Evolutionary conservation across 139 green algal species (phyloP), one percentile per base, ranked within the genome.

Genomic region (Coelastrella sp.): DNA sequence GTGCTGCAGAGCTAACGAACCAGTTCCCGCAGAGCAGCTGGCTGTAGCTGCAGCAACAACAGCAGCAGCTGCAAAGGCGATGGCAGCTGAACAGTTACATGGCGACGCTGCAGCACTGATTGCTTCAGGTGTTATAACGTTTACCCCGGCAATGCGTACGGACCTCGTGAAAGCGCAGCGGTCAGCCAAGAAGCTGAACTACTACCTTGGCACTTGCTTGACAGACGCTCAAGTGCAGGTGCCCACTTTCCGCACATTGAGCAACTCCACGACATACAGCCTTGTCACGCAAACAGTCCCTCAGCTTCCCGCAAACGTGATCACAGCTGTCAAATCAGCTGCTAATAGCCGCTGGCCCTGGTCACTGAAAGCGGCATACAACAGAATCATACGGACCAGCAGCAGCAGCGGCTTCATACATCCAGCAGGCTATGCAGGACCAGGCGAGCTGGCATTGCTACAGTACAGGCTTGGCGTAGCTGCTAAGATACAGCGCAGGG

Each of bases 401-500:
- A 59, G 11, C 10, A 14, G 16, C 19, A 86, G 80, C 32, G 80
- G 80, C 3, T 86, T 86, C 59, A 19, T 74, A 54, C 80, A 86
- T 56, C 80, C 80, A 16, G 60, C 59, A 2, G 59, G 59, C 5
- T 86, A 74, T 75, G 80, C 80, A 32, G 80, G 80, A 5, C 80
- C 80, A 16, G 80, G 59, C 23, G 80, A 86, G 59, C 60, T 86
- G 5, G 80, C 80, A 22, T 59, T 86, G 80, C 5, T 86, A 59
- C 20, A 86, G 80, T 58, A 75, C 22, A 86, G 80, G 80, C 60
- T 86, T 11, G 80, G 57, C 16, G 74, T 80, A n/a, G 74, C 23
- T 4, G 78, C 57, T 11, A 54, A 71, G 78, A 65, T 66, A 19
- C 78, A 84, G 57, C n/a, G 60, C 11, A 60, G 20, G 17, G 76